phyloP scores from a whole-genome alignment of 1,284 basidiomycete species.

The Apiotrichum laibachii region DNA sequence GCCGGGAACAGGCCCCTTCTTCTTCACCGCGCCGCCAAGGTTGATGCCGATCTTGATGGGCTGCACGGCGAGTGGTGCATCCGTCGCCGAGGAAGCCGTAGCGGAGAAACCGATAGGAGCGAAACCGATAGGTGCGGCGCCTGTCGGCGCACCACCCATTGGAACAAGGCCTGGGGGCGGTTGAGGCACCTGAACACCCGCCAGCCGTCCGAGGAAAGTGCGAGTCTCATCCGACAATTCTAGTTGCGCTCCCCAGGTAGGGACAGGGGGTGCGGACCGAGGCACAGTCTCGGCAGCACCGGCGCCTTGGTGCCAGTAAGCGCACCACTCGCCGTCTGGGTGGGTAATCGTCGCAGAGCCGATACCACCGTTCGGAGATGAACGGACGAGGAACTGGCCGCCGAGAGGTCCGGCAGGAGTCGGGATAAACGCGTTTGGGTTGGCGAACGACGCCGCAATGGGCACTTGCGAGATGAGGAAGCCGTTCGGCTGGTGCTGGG shows the following conservation, averaged over 20 bases:
- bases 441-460: constrained; percentile 83
- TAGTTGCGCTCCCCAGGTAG: constrained; percentile 6
- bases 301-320: constrained; percentile 43
- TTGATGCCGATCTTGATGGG: constrained; percentile 47
- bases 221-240: constrained; percentile 21
- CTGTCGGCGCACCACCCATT: no score
- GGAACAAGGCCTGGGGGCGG: background rate
- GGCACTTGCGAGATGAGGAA: constrained; percentile 81
- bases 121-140: background rate
- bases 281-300: constrained; percentile 35
- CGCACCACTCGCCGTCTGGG: constrained; percentile 56
- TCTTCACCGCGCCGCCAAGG: constrained; percentile 25
- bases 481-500: constrained; percentile 76
- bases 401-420: constrained; percentile 55
- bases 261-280: constrained; percentile 21
- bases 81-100: background rate
- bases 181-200: constrained; percentile 20
- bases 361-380: constrained; percentile 39
- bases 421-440: constrained; percentile 77
- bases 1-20: constrained; percentile 23
- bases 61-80: constrained; percentile 19
- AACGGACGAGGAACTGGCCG: constrained; percentile 32
- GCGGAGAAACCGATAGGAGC: background rate
- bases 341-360: constrained; percentile 52
- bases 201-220: constrained; percentile 35